These are phyloP conservation scores for Blastobotrys attinorum DNA, from an alignment of 805 yeast species.

Conservation along the genomic window DNA sequence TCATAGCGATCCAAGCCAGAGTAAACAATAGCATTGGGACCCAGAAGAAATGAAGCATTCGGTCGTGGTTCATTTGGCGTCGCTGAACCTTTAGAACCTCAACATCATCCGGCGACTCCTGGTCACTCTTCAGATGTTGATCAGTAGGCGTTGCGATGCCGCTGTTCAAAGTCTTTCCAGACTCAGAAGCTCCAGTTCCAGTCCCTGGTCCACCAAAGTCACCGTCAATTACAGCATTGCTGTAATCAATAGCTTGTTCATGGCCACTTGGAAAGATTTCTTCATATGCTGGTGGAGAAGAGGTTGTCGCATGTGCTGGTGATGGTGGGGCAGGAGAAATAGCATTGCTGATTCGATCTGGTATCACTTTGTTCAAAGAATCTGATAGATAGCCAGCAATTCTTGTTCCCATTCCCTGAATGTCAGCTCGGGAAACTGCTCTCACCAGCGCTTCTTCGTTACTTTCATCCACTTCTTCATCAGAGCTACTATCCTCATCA, in stretches of 20 bases:
- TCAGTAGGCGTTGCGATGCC: neutral
- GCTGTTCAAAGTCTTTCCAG: neutral
- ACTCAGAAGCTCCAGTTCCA: slow-evolving; percentile 3
- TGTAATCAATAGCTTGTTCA: slow-evolving; percentile 12
- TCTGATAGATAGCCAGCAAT: slow-evolving; percentile 8
- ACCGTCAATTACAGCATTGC: slow-evolving; percentile 17
- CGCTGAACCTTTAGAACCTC: slow-evolving; percentile 33
- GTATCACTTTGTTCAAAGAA: slow-evolving; percentile 8
- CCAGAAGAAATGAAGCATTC: slow-evolving; percentile 87
- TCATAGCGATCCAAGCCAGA: slow-evolving; percentile 26
- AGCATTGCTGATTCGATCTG: no score
- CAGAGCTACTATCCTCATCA: neutral
- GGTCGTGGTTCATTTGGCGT: slow-evolving; percentile 55
- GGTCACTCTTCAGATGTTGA: neutral
- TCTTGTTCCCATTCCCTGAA: neutral
- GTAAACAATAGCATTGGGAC: slow-evolving; percentile 55
- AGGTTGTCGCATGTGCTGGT: slow-evolving; percentile 1
- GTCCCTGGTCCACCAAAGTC: no score
- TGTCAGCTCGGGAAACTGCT: neutral
- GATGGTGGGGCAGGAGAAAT: slow-evolving; percentile 2
- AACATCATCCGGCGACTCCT: slow-evolving; percentile 13
- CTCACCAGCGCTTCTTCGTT: slow-evolving; percentile 2
- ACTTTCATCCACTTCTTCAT: neutral
- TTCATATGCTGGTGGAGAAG: slow-evolving; percentile 22
- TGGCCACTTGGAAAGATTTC: slow-evolving; percentile 22